These are phyloP conservation scores for Hysterangium stoloniferum DNA, from an alignment of 768 basidiomycete species.

Conservation along the genomic window DNA sequence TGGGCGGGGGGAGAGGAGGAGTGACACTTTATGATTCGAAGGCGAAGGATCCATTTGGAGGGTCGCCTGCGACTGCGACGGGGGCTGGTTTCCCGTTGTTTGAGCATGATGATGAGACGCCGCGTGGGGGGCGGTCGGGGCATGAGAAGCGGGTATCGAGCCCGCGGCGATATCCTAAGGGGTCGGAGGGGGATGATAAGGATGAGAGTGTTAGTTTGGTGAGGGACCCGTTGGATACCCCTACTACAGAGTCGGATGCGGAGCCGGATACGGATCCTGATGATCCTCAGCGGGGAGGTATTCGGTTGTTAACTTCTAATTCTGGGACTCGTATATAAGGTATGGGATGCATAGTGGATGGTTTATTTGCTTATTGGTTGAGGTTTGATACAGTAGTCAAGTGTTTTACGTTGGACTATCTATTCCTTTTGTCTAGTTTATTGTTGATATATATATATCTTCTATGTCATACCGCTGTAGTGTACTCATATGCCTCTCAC, in stretches of 20 bases:
- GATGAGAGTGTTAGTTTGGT: constrained; percentile 44
- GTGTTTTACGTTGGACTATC: no score
- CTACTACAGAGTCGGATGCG: background rate
- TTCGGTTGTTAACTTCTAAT: constrained; percentile 4
- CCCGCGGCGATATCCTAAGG: constrained; percentile 28
- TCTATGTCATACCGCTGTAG: no score
- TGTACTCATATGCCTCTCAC: no score
- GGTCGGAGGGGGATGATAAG: constrained; percentile 41
- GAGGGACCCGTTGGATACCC: background rate
- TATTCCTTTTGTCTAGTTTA: no score
- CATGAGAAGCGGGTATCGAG: constrained; percentile 20
- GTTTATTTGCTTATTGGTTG: no score
- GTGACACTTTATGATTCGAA: background rate
- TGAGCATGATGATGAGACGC: constrained; percentile 12
- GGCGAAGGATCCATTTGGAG: constrained; percentile 23
- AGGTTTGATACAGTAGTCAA: no score
- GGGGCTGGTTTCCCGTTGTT: constrained; percentile 16
- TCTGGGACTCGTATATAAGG: constrained; percentile 7
- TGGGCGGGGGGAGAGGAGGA: background rate
- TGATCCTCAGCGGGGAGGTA: background rate
- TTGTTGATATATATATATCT: no score
- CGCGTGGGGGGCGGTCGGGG: constrained; percentile 1
- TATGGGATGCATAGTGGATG: no score
- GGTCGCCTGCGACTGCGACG: constrained; percentile 24
- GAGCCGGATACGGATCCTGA: constrained; percentile 1